Conservation (phyloP, 2,329 filamentous ascomycete species). For the Spiromastix sp. region DNA sequence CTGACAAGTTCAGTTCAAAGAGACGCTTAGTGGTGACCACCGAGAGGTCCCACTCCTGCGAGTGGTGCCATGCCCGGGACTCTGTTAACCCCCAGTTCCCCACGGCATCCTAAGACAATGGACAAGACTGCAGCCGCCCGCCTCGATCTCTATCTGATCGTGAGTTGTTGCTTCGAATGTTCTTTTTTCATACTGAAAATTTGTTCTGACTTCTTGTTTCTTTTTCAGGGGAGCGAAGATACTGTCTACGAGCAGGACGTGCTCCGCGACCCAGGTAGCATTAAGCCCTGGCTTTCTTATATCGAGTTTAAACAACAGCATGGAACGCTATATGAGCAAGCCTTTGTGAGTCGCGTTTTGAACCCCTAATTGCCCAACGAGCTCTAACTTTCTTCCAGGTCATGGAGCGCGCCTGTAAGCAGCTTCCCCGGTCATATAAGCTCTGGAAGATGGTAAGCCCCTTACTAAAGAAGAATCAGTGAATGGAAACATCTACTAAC, state of each 20-base stretch:
- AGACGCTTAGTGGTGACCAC: constrained; percentile 12
- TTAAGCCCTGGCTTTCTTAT: constrained; percentile 93
- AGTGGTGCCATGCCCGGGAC: constrained; percentile 42
- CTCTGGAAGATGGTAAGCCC: constrained; percentile 78
- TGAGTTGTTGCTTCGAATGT: constrained; percentile 17
- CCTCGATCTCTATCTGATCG: constrained; percentile 37
- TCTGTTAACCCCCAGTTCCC: constrained; percentile 36
- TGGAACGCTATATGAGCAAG: constrained; percentile 76
- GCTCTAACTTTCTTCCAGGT: constrained; percentile 33
- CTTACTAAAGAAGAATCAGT: too few relatives aligned
- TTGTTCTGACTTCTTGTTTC: constrained; percentile 26
- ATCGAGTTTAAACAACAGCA: constrained; percentile 83
- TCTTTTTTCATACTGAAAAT: constrained; percentile 10
- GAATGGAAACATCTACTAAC: too few relatives aligned
- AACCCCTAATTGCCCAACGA: constrained; percentile 3
- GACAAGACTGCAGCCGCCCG: constrained; percentile 31
- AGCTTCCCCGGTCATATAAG: constrained; percentile 92
- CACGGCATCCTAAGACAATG: constrained; percentile 34
- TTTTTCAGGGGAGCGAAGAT: constrained; percentile 67
- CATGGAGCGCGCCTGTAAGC: constrained; percentile 81
- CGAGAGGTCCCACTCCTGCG: constrained; percentile 14
- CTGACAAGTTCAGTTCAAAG: too few relatives aligned
- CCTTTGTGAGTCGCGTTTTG: constrained; percentile 49
- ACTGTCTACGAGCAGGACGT: constrained; percentile 95
- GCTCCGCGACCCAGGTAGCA: constrained; percentile 69